Evolutionary conservation across 2,329 filamentous ascomycete genomes (phyloP).

Genomic region (Colletotrichum lini): DNA sequence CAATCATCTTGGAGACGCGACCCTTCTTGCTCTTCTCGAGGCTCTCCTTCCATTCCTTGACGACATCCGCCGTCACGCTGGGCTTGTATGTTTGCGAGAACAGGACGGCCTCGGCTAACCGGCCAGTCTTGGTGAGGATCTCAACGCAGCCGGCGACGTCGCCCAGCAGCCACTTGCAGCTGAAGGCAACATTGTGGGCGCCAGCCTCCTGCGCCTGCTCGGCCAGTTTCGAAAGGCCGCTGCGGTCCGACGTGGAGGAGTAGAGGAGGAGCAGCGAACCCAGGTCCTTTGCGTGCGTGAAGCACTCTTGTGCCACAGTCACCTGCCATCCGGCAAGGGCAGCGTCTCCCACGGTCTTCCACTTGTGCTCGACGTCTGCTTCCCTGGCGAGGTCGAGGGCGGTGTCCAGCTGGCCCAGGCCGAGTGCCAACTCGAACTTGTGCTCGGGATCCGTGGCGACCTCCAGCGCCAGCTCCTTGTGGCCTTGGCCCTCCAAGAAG

Average conservation of each 20-base stretch:
- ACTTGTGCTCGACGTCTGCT: conserved; percentile 94
- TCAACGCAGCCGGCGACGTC: conserved; percentile 87
- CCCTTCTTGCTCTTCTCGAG: conserved; percentile 89
- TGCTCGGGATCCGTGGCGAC: conserved; percentile 96
- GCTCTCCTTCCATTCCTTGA: conserved; percentile 84
- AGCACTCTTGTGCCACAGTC: conserved; percentile 90
- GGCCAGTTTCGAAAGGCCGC: conserved; percentile 81
- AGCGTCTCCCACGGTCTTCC: conserved; percentile 96
- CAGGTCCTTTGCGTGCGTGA: conserved; percentile 89
- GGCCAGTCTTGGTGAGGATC: conserved; percentile 82
- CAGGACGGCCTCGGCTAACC: conserved; percentile 87
- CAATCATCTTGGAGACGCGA: conserved; percentile 87
- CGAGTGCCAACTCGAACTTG: conserved; percentile 92
- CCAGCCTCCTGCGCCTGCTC: conserved; percentile 81
- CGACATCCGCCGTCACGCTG: conserved; percentile 77
- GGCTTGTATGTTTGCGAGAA: conserved; percentile 98
- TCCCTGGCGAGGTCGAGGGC: conserved; percentile 87
- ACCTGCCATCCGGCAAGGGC: conserved; percentile 91
- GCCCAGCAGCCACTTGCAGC: conserved; percentile 87
- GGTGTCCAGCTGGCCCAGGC: conserved; percentile 85
- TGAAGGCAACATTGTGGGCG: conserved; percentile 94
- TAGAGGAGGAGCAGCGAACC: conserved; percentile 91
- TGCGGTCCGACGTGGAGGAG: conserved; percentile 85
- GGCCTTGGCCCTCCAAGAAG: conserved; percentile 96
- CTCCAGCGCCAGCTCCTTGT: conserved; percentile 95